Base-by-base conservation (phyloP, 371 early-diverging fungal genomes). In the Circinella minor region DNA sequence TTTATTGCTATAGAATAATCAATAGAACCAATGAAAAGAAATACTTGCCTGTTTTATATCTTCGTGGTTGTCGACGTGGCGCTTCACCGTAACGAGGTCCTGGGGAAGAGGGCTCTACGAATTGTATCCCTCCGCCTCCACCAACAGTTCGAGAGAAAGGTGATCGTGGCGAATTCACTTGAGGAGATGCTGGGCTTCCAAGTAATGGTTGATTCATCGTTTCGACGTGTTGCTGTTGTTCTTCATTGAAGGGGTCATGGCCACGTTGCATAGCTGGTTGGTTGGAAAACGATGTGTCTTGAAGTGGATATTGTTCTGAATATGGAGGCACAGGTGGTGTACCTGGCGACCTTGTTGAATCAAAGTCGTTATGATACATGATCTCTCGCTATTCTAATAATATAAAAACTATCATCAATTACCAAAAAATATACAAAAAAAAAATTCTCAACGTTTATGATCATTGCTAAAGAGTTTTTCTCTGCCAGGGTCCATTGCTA, bases 41-140 rank as follows among this genome's bases (percentile, higher is more conserved):
- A 39, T 27, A 37, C 63, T 81, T 86, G 64, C 87, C 86, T 65
- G 89, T 89, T 71, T 87, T 89, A 70, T 84, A 89, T 54, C 89
- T 83, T 54, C 89, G 81, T 36, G 86, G 82, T 69, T 89, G 89
- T 36, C 84, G 80, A 13, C 73, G 68, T 1, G 89, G 89, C 7
- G 79, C 86, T 48, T 83, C 81, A 14, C 88, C 88, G 66, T 75
- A 89, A 66, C 82, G 86, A 46, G 67, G 66, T 10, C 68, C 68
- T 46, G 70, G 70, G 15, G 70, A 70, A n/a, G 70, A 73, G 55
- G 72, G 64, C 36, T 66, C 68, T 36, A 68, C 64, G 11, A 72
- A 72, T 37, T 72, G 73, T 1, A 72, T 15, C 13, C 73, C 73
- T 9, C 72, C 72, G 47, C 64, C 67, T 5, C 72, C 72, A 18